phyloP scores from a whole-genome alignment of 2,329 filamentous ascomycete genomes.

The Epichloe sibirici region DNA sequence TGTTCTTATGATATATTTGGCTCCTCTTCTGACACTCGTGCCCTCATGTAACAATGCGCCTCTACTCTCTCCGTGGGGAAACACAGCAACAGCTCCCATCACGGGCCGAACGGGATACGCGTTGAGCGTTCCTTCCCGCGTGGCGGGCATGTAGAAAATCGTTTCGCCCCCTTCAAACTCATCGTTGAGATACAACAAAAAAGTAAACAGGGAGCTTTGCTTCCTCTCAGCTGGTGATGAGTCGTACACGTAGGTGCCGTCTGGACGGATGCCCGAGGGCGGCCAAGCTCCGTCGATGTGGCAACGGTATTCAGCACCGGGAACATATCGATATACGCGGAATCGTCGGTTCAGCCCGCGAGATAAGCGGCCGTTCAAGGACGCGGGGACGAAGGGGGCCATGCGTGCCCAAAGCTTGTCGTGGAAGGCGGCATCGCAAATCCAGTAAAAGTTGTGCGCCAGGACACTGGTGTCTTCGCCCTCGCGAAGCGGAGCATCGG shows the following conservation, averaged over 20 bases:
- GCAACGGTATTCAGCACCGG: constrained; percentile 58
- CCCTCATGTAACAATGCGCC: constrained; percentile 58
- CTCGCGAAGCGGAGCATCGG: constrained; percentile 55
- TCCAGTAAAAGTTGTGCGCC: constrained; percentile 65
- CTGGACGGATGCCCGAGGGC: constrained; percentile 48
- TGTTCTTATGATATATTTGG: constrained; percentile 57
- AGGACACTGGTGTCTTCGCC: constrained; percentile 53
- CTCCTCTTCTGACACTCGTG: constrained; percentile 54
- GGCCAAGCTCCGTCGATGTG: constrained; percentile 66
- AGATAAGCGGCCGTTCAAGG: constrained; percentile 41
- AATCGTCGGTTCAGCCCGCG: constrained; percentile 58
- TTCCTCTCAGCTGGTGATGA: constrained; percentile 44
- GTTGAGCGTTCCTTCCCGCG: constrained; percentile 52
- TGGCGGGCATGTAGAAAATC: constrained; percentile 55
- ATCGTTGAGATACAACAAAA: constrained; percentile 58
- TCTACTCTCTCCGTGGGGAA: constrained; percentile 56
- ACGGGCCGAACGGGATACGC: constrained; percentile 57
- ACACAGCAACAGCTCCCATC: constrained; percentile 56
- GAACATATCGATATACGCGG: constrained; percentile 60
- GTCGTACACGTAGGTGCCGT: constrained; percentile 54
- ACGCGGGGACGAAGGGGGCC: constrained; percentile 41
- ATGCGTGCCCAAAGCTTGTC: constrained; percentile 52
- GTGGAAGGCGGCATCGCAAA: constrained; percentile 51
- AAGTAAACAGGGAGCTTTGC: constrained; percentile 58
- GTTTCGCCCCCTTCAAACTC: constrained; percentile 63